Conservation (phyloP, 148 eudicot species). For the Salicornia ramosissima region DNA sequence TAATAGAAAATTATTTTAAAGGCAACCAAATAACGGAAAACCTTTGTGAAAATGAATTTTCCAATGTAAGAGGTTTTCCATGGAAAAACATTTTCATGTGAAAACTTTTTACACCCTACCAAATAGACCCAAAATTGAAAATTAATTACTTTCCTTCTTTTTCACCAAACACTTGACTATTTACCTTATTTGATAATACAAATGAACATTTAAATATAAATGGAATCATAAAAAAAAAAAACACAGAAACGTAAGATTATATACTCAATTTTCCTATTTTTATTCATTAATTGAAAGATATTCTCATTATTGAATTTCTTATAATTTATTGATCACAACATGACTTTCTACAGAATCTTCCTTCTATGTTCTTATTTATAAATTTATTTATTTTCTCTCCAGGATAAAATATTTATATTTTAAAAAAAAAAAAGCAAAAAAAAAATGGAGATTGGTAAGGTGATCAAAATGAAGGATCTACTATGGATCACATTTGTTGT, state of each 20-base stretch:
- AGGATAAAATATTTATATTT: neutral
- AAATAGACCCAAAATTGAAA: neutral
- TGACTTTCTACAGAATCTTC: no score
- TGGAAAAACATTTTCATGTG: no score
- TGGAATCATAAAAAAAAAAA: neutral
- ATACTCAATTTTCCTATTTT: no score
- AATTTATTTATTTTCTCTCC: neutral
- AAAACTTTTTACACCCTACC: no score
- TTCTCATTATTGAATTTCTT: neutral
- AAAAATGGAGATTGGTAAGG: slow-evolving; percentile 6
- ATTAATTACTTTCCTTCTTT: neutral
- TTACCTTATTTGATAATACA: neutral
- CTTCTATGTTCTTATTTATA: no score
- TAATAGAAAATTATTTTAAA: no score
- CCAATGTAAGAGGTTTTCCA: no score
- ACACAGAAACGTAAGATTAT: neutral
- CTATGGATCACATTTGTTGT: neutral
- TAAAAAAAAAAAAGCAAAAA: neutral
- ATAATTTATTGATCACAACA: neutral
- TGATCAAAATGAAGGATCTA: neutral
- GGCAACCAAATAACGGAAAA: no score
- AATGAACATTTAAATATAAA: neutral
- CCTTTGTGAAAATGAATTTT: no score
- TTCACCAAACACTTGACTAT: neutral
- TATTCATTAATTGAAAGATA: neutral